These are phyloP conservation scores for Lasiosphaeriaceae sp. DNA, from an alignment of 495 filamentous ascomycete genomes.

Conservation along the genomic window DNA sequence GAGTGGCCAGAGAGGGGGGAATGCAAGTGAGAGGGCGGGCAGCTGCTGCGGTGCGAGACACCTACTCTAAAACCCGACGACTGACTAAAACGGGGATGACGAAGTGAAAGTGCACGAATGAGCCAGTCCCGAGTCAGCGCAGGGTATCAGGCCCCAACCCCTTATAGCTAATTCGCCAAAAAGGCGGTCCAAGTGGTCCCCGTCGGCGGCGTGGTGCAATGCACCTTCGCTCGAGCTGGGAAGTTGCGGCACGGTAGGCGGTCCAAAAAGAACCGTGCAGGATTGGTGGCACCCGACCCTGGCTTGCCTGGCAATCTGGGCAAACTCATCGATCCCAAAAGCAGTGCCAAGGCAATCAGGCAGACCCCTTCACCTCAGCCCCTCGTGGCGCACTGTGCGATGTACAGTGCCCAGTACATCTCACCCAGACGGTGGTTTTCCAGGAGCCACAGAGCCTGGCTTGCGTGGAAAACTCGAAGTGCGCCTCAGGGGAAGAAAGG, in stretches of 20 bases:
- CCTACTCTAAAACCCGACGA: too few species aligned
- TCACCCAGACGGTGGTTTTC: too few species aligned
- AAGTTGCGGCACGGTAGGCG: slow-evolving; percentile 3
- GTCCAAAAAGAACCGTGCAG: slow-evolving; percentile 13
- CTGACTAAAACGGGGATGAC: too few species aligned
- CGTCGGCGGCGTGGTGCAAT: neutral
- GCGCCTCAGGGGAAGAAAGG: too few species aligned
- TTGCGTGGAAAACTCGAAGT: too few species aligned
- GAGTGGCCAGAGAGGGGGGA: too few species aligned
- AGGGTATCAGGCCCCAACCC: slow-evolving; percentile 2
- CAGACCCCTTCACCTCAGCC: neutral
- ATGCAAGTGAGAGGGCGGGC: neutral
- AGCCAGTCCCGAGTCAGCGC: neutral
- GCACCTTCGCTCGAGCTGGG: neutral
- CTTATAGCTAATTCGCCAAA: slow-evolving; percentile 11
- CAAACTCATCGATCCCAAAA: too few species aligned
- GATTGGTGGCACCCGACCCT: neutral
- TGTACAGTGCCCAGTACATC: too few species aligned
- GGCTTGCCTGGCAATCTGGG: neutral
- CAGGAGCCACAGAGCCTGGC: too few species aligned
- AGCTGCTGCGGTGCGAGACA: neutral
- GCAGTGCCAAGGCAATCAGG: too few species aligned
- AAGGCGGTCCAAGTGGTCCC: neutral
- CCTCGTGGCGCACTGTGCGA: too few species aligned
- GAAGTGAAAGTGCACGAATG: neutral